Evolutionary conservation across 2,329 filamentous ascomycete genomes (phyloP).

Genomic region (Colletotrichum ledebouriae): DNA sequence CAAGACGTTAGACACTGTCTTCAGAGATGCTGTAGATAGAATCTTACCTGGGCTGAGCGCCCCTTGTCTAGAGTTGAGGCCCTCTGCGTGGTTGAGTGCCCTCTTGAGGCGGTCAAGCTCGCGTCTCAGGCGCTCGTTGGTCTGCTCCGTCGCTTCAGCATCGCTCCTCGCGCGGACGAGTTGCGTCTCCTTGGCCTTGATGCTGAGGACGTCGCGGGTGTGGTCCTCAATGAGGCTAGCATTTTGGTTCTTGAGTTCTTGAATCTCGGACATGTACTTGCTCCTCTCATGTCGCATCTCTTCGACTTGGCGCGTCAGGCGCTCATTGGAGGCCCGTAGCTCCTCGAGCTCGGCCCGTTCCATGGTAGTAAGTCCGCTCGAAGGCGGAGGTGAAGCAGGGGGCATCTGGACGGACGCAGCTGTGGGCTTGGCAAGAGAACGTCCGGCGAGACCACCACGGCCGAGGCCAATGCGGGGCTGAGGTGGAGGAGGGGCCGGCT

Average conservation of each 20-base stretch:
- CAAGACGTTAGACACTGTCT: constrained; percentile 20
- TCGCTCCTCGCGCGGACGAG: constrained; percentile 92
- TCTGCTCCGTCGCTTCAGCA: constrained; percentile 87
- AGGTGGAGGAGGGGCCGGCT: constrained; percentile 65
- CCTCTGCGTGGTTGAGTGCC: constrained; percentile 76
- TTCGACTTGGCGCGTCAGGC: constrained; percentile 79
- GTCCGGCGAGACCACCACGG: constrained; percentile 86
- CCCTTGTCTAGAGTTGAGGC: constrained; percentile 54
- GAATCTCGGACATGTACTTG: constrained; percentile 86
- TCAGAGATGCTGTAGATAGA: no score
- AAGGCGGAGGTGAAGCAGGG: constrained; percentile 68
- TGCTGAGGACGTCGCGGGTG: constrained; percentile 92
- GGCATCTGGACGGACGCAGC: constrained; percentile 63
- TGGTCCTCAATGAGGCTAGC: constrained; percentile 97
- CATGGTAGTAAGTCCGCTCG: constrained; percentile 78
- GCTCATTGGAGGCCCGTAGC: constrained; percentile 85
- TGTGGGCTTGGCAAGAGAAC: constrained; percentile 84
- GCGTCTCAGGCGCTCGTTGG: constrained; percentile 84
- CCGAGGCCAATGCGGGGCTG: constrained; percentile 75
- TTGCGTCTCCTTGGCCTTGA: constrained; percentile 99
- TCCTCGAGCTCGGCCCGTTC: constrained; percentile 95
- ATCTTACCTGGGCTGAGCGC: constrained; percentile 48
- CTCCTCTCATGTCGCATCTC: constrained; percentile 86
- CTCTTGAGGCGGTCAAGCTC: constrained; percentile 96
- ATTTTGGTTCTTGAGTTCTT: constrained; percentile 96